Base-by-base conservation (phyloP, 768 basidiomycete species). In the Trametes cingulata region DNA sequence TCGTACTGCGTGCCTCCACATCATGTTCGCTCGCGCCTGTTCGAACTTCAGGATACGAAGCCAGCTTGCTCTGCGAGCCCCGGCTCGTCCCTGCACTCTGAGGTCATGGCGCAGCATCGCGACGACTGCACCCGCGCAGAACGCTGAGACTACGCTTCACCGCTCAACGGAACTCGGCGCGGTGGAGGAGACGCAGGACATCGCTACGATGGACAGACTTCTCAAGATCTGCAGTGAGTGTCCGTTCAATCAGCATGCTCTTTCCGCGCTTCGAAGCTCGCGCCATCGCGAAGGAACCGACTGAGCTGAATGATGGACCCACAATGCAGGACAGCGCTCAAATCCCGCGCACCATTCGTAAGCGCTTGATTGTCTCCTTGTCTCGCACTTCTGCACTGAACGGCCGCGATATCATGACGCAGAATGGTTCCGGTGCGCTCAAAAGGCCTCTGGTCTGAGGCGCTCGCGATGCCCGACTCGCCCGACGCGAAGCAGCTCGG, bases 401-500 rank as follows among this genome's bases (percentile, higher is more conserved):
- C 36, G 24, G 17, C 17, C 35, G 12, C 52, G 27, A 33, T 24
- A 7, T n/a, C 17, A 33, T 33, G 29, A 33, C 29, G 29, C 67
- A 88, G 86, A 48, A 69, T 83, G n/a, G 75, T 87, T 65, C 86
- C 85, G 1, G 68, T 82, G 71, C 76, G 86, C 63, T 78, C 77
- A 14, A 77, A 78, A 4, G 72, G 74, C 12, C 75, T 78, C 10
- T 89, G 87, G 87, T 82, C 84, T 0, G 83, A 88, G 65, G 75
- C 82, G 17, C 47, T 59, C 52, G 53, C 60, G 17, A 27, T 62
- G 42, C 55, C 63, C 41, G 42, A 57, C n/a, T 63, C 71, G 9
- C 63, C 67, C 25, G 60, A 65, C 24, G 64, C 61, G 33, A 50
- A 62, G 17, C 53, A 68, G 27, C 60, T 60, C 19, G 59, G 64